These are phyloP conservation scores for Schizopora paradoxa DNA, from an alignment of 1,284 basidiomycete species.

Conservation along the genomic window DNA sequence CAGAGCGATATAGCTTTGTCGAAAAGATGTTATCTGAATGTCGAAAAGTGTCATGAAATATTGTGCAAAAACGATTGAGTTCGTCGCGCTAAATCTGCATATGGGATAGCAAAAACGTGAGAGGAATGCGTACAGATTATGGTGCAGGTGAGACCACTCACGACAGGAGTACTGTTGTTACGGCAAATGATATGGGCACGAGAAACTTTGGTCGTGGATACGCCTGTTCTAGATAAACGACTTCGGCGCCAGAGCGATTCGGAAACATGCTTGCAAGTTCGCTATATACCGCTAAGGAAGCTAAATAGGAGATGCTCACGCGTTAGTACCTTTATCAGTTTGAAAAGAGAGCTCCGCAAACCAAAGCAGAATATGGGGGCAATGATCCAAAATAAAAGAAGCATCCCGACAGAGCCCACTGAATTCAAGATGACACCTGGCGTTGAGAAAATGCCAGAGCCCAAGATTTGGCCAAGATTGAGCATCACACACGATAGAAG, in stretches of 20 bases:
- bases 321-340: neutral
- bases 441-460: slow-evolving; percentile 38
- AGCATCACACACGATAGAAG: slow-evolving; percentile 35
- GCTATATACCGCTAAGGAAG: slow-evolving; percentile 24
- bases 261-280: slow-evolving; percentile 35
- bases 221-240: slow-evolving; percentile 43
- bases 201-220: slow-evolving; percentile 32
- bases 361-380: slow-evolving; percentile 34
- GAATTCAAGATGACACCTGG: slow-evolving; percentile 37
- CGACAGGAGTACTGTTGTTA: slow-evolving; percentile 38
- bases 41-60: slow-evolving; percentile 25
- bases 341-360: slow-evolving; percentile 17
- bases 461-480: slow-evolving; percentile 36
- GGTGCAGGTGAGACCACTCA: slow-evolving; percentile 17
- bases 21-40: slow-evolving; percentile 20
- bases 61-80: slow-evolving; percentile 27
- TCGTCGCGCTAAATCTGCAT: slow-evolving; percentile 24
- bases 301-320: slow-evolving; percentile 14
- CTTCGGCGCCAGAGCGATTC: slow-evolving; percentile 43
- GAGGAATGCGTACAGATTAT: neutral
- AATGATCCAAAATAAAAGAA: slow-evolving; percentile 40
- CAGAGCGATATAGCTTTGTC: slow-evolving; percentile 25
- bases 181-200: slow-evolving; percentile 38
- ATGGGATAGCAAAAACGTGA: neutral
- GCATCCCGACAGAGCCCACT: slow-evolving; percentile 38